Conservation (phyloP, 192 early-diverging fungal species). For the Entomortierella lignicola region DNA sequence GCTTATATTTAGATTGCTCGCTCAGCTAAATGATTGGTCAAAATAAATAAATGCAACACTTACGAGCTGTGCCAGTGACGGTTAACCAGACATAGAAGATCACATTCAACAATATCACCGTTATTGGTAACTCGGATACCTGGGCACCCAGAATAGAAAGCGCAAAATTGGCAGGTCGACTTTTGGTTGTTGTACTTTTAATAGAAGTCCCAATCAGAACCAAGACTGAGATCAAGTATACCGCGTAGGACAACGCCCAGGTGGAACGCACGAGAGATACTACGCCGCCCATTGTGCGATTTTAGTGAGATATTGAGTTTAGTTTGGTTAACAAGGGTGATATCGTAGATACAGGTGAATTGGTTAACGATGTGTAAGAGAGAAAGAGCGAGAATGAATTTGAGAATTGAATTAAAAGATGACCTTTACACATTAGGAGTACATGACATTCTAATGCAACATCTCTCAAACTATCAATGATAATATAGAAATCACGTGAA, state of each 20-base stretch:
- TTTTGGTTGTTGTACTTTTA: constrained; percentile 7
- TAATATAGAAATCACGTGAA: no score
- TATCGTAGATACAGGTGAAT: no score
- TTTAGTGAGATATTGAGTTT: background rate
- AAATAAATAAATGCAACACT: background rate
- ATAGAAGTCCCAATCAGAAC: constrained; percentile 19
- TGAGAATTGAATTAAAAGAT: no score
- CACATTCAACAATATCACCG: constrained; percentile 8
- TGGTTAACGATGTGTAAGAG: no score
- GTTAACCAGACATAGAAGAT: constrained; percentile 28
- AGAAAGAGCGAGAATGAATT: no score
- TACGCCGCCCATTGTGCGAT: background rate
- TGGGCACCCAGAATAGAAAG: constrained; percentile 27
- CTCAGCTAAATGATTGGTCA: background rate
- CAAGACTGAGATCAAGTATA: constrained; percentile 9
- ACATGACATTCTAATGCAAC: no score
- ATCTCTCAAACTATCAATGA: no score
- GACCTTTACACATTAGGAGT: no score
- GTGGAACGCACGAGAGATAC: constrained; percentile 13
- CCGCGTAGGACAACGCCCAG: constrained; percentile 34
- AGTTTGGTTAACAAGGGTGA: no score
- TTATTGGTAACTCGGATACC: constrained; percentile 32
- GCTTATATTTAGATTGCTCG: no score
- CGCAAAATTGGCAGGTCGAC: constrained; percentile 21
- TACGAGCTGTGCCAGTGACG: constrained; percentile 38